Evolutionary conservation across 495 filamentous ascomycete species (phyloP), one percentile per base, ranked within the genome.

Genomic region (Lasiosphaeria hispida): DNA sequence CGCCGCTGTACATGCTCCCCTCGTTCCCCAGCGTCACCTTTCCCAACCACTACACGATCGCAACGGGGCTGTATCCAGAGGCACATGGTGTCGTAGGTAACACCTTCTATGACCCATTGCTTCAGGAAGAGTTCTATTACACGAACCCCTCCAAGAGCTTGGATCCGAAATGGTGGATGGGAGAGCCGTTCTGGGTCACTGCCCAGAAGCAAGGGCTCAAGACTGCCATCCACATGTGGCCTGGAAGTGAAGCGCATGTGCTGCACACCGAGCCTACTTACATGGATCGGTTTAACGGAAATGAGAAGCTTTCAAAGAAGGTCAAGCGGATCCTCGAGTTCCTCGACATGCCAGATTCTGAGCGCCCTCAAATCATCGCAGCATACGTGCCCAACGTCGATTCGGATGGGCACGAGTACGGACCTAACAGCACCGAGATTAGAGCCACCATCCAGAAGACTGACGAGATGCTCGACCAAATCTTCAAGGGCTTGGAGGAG

Each of bases 21-120:
- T 90, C 89, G 58, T 99, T 99, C 66, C 94, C 94, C 1, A 93
- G 89, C 53, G 91, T 99, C 18, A 99, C 94, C 2, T 99, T 99
- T 67, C 94, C 94, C 39, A 99, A 99, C 68, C 94, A 99, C 67
- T 96, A 91, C 74, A 97, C 94, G 0, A 78, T 99, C 35, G 91
- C 89, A 3, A 97, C 94, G 0, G 94, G 94, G 0, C 71, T 99
- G 18, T 89, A 96, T 68, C 94, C 94, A 0, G 94, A 97, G 67
- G 86, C 85, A 48, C 94, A 99, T 71, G 94, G 94, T 1, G 78
- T 99, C 6, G 92, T 99, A 0, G 91, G 90, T 1, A 99, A 99
- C 61, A 89, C 83, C 0, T 99, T 99, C 66, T 97, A 87, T 85
- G 93, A 97, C 64, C 90, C 90, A 0, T 73, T 76, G 0, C 58